Conservation (phyloP, 192 early-diverging fungal species). For the Coemansia sp. region DNA sequence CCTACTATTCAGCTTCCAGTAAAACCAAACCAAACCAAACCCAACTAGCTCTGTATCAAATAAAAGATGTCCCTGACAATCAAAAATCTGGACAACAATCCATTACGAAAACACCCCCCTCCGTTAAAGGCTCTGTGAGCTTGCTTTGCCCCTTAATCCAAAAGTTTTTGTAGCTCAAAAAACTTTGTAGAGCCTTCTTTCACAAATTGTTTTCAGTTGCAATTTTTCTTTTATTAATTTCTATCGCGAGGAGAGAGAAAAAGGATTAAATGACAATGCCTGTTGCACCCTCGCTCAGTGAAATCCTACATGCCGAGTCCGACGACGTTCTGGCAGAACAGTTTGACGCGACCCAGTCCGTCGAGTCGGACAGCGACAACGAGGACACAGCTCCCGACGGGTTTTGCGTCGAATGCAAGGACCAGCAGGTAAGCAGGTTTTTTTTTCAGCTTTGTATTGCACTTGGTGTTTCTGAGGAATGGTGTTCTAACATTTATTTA, state of each 20-base stretch:
- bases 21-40: too few species aligned
- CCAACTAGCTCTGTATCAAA: too few species aligned
- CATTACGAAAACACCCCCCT: neutral
- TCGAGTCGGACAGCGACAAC: neutral
- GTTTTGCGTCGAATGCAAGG: slow-evolving; percentile 89
- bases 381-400: slow-evolving; percentile 60
- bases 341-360: slow-evolving; percentile 12
- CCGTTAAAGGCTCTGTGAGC: too few species aligned
- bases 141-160: too few species aligned
- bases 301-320: slow-evolving; percentile 44
- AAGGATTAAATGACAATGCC: slow-evolving; percentile 38
- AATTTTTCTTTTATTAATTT: neutral
- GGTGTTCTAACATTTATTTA: neutral
- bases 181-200: neutral
- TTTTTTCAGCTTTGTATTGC: too few species aligned
- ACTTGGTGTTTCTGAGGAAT: slow-evolving; percentile 1
- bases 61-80: too few species aligned
- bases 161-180: too few species aligned
- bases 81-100: too few species aligned
- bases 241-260: neutral
- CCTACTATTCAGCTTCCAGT: neutral
- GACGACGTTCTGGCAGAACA: slow-evolving; percentile 18
- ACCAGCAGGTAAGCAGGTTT: slow-evolving; percentile 59
- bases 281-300: slow-evolving; percentile 37
- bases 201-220: too few species aligned